A percentile compares a stretch with the other conserved stretches of the same genome.
These are phyloP conservation scores for Backusella tarrabulga DNA, from an alignment of 192 early-diverging fungal species.

Conservation along the genomic window DNA sequence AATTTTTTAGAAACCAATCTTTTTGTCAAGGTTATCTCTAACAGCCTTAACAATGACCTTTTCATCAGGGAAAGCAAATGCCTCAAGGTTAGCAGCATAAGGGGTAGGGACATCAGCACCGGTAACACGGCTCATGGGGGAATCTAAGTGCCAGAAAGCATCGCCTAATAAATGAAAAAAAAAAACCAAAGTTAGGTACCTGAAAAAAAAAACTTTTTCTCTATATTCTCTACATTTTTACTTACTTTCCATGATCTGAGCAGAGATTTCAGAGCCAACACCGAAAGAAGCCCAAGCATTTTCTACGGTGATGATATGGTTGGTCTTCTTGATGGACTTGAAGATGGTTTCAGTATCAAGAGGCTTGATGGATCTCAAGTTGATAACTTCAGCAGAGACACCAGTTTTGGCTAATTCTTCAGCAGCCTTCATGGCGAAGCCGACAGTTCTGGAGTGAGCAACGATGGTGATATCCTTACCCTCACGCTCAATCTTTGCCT, in stretches of 20 bases:
- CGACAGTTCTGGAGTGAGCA: slow-evolving; percentile 88
- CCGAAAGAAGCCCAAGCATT: slow-evolving; percentile 94
- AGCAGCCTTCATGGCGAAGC: slow-evolving; percentile 85
- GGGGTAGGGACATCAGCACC: slow-evolving; percentile 98
- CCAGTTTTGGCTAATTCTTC: slow-evolving; percentile 79
- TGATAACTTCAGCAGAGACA: slow-evolving; percentile 87
- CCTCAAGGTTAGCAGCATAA: slow-evolving; percentile 94
- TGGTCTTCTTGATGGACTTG: slow-evolving; percentile 96
- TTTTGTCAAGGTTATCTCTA: slow-evolving; percentile 59
- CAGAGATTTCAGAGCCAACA: slow-evolving; percentile 93
- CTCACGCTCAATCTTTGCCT: slow-evolving; percentile 88
- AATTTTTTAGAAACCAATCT: slow-evolving; percentile 22
- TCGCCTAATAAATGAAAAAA: slow-evolving; percentile 49
- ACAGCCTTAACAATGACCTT: slow-evolving; percentile 82
- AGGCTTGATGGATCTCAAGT: slow-evolving; percentile 96
- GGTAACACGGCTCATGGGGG: slow-evolving; percentile 88
- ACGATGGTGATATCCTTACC: slow-evolving; percentile 92
- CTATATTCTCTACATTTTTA: neutral
- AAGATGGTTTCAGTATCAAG: slow-evolving; percentile 91
- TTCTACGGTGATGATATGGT: slow-evolving; percentile 94
- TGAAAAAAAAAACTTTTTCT: neutral
- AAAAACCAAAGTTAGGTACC: neutral
- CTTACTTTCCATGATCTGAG: slow-evolving; percentile 89
- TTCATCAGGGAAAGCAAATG: slow-evolving; percentile 79
- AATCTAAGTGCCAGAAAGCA: slow-evolving; percentile 94